A percentile compares a stretch with the other conserved stretches of the same genome.
These are phyloP conservation scores for Pueraria montana DNA, from an alignment of 306 rosid species.

Conservation along the genomic window DNA sequence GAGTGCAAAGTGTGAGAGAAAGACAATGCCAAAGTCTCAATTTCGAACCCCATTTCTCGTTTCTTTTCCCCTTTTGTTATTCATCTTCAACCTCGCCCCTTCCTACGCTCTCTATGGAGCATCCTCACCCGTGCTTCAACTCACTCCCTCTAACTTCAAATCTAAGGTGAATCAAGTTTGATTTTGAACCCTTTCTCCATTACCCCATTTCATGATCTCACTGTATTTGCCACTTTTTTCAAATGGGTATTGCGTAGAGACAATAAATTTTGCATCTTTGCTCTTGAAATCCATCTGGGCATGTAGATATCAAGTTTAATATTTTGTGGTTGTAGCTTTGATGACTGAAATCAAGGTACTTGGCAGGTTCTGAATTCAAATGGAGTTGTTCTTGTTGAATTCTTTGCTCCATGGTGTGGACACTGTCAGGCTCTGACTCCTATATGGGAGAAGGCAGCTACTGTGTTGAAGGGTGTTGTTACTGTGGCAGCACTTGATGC, in stretches of 20 bases:
- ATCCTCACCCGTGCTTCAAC: slow-evolving; percentile 94
- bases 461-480: slow-evolving; percentile 89
- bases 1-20: slow-evolving; percentile 36
- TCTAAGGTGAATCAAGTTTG: slow-evolving; percentile 71
- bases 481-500: slow-evolving; percentile 97
- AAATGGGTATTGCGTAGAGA: slow-evolving; percentile 27
- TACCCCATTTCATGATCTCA: slow-evolving; percentile 40
- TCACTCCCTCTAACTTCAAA: slow-evolving; percentile 93
- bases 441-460: slow-evolving; percentile 93
- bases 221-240: not conserved
- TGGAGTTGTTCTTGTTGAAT: slow-evolving; percentile 91
- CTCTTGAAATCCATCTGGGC: slow-evolving; percentile 43
- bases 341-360: not conserved
- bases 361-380: slow-evolving; percentile 94
- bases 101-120: slow-evolving; percentile 87
- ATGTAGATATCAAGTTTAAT: not conserved
- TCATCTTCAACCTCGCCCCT: slow-evolving; percentile 46
- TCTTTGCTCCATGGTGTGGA: slow-evolving; percentile 99
- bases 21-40: slow-evolving; percentile 46
- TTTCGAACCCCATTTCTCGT: slow-evolving; percentile 43
- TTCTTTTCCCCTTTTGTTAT: slow-evolving; percentile 45
- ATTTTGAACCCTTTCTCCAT: not conserved
- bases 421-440: slow-evolving; percentile 96
- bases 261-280: slow-evolving; percentile 40
- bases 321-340: slow-evolving; percentile 4